Percentiles rank a stretch among this genome's conserved stretches.
Evolutionary conservation across 2,329 filamentous ascomycete genomes (phyloP).

Genomic region (Eutypella sp.): DNA sequence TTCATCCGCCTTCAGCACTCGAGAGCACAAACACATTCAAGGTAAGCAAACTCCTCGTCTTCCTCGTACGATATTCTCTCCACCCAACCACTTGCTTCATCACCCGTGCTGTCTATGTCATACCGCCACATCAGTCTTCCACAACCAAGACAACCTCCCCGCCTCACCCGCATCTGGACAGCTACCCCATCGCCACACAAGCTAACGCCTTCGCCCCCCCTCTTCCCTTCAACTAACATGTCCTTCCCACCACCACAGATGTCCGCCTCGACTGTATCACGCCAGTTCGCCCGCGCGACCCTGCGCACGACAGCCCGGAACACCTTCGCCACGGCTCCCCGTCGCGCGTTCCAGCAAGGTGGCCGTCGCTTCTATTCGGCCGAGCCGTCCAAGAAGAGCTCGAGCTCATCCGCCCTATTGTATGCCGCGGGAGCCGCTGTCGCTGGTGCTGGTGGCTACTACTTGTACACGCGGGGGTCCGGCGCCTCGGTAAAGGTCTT

Average conservation of each 20-base stretch:
- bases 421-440: slow-evolving; percentile 56
- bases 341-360: slow-evolving; percentile 67
- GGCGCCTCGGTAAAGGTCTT: slow-evolving; percentile 53
- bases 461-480: slow-evolving; percentile 52
- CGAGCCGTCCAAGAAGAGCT: slow-evolving; percentile 53
- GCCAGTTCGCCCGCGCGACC: slow-evolving; percentile 53
- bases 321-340: slow-evolving; percentile 54
- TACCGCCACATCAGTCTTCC: no score
- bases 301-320: slow-evolving; percentile 55
- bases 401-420: slow-evolving; percentile 43
- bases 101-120: no score
- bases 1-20: no score
- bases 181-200: slow-evolving; percentile 10
- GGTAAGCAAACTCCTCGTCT: no score
- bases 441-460: slow-evolving; percentile 60
- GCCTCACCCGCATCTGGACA: neutral
- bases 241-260: slow-evolving; percentile 26
- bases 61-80: no score
- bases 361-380: slow-evolving; percentile 77
- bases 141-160: no score
- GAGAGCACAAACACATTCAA: no score
- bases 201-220: slow-evolving; percentile 1
- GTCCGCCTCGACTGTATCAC: slow-evolving; percentile 40
- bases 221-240: neutral
- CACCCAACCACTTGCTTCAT: no score